phyloP scores from a whole-genome alignment of 2,329 filamentous ascomycete species.

The Curvularia eragrostidis region DNA sequence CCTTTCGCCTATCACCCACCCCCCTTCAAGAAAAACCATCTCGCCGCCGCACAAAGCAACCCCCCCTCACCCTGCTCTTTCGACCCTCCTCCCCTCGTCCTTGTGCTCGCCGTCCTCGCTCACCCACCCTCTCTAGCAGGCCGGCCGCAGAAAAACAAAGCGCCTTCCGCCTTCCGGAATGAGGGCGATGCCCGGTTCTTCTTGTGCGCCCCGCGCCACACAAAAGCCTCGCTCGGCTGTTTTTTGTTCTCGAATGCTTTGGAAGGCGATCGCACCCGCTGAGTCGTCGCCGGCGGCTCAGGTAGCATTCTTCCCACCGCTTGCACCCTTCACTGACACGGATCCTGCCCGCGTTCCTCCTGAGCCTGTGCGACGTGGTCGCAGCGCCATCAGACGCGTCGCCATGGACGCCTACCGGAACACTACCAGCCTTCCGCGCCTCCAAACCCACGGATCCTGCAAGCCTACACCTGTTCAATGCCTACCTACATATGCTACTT shows the following conservation, averaged over 20 bases:
- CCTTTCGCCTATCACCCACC: too few relatives aligned
- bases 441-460: conserved; percentile 39
- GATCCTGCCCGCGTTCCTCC: conserved; percentile 9
- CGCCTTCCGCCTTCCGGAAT: conserved; percentile 22
- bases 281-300: conserved; percentile 17
- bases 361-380: conserved; percentile 16
- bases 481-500: neutral
- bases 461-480: conserved; percentile 7
- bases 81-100: neutral
- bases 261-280: conserved; percentile 20
- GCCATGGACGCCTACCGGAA: conserved; percentile 31
- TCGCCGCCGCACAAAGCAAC: neutral
- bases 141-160: conserved; percentile 3
- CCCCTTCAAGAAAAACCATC: neutral
- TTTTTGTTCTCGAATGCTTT: conserved; percentile 34
- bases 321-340: conserved; percentile 22
- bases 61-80: too few relatives aligned
- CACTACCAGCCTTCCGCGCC: conserved; percentile 42
- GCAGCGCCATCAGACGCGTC: conserved; percentile 30
- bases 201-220: conserved; percentile 31
- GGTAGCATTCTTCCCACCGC: conserved; percentile 16
- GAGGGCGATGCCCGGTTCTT: conserved; percentile 31
- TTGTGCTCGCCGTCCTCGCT: neutral
- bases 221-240: conserved; percentile 28
- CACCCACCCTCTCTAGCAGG: neutral